A percentile compares a stretch with the other conserved stretches of the same genome.
phyloP scores from a whole-genome alignment of 371 early-diverging fungal genomes.

The Lichtheimia hyalospora region DNA sequence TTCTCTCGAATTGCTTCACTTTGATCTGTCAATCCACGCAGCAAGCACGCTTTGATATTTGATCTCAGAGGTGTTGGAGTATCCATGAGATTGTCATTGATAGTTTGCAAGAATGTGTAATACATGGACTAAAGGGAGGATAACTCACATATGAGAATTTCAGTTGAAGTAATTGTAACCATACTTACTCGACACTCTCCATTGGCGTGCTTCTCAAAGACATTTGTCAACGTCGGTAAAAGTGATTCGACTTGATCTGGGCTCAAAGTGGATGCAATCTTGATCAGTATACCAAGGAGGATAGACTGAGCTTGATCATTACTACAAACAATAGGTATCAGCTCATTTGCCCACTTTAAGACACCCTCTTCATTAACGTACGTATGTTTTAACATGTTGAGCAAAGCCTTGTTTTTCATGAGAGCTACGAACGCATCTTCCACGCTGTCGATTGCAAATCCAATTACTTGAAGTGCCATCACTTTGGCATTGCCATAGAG shows the following conservation, averaged over 20 bases:
- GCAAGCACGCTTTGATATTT: constrained; percentile 41
- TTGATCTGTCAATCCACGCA: constrained; percentile 49
- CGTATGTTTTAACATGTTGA: constrained; percentile 35
- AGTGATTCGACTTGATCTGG: constrained; percentile 40
- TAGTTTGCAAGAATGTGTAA: constrained; percentile 22
- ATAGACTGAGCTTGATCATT: constrained; percentile 60
- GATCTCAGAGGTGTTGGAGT: constrained; percentile 14
- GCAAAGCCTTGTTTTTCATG: constrained; percentile 13
- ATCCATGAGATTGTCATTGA: constrained; percentile 7
- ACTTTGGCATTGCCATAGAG: constrained; percentile 35
- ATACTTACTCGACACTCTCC: constrained; percentile 49
- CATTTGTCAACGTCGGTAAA: constrained; percentile 29
- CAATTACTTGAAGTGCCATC: constrained; percentile 55
- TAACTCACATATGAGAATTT: neutral
- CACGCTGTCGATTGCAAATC: constrained; percentile 35
- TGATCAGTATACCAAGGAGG: constrained; percentile 50
- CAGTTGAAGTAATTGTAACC: neutral
- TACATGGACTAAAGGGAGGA: constrained; percentile 31
- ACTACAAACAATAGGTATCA: constrained; percentile 18
- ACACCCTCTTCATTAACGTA: neutral
- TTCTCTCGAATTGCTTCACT: constrained; percentile 46
- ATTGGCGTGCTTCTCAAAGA: constrained; percentile 41
- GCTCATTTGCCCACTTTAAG: too few relatives aligned
- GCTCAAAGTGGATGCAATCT: constrained; percentile 36
- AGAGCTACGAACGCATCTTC: constrained; percentile 44